These are phyloP conservation scores for Sphenostylis stenocarpa DNA, from an alignment of 306 rosid species.

Conservation along the genomic window DNA sequence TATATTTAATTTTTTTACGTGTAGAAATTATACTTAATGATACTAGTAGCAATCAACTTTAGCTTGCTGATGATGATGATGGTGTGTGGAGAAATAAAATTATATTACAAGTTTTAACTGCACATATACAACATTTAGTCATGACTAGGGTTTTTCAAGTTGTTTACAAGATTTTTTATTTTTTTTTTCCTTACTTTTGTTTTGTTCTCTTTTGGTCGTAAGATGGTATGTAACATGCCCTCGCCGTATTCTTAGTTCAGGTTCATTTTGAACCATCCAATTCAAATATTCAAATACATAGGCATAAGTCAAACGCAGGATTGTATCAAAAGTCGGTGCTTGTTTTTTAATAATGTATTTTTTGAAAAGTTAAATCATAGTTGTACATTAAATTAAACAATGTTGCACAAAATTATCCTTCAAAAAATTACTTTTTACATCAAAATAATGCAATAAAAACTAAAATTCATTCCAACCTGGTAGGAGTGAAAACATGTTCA, in stretches of 20 bases:
- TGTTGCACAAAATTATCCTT: neutral
- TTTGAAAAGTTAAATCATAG: neutral
- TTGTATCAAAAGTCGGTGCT: slow-evolving; percentile 4
- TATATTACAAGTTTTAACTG: neutral
- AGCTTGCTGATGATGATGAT: slow-evolving; percentile 27
- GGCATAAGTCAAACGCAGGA: slow-evolving; percentile 28
- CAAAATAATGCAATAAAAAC: neutral
- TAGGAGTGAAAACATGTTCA: too few relatives aligned
- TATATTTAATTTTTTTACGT: neutral
- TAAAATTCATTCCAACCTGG: neutral
- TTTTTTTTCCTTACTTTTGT: neutral
- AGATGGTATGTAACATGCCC: slow-evolving; percentile 20
- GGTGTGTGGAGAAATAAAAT: slow-evolving; percentile 7
- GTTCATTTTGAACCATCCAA: neutral
- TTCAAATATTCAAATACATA: neutral
- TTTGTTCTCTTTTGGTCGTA: neutral
- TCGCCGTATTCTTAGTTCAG: slow-evolving; percentile 15
- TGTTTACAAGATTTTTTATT: neutral
- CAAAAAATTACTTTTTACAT: neutral
- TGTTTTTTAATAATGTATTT: neutral
- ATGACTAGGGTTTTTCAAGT: neutral
- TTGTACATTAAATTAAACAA: neutral
- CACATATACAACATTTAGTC: neutral
- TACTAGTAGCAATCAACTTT: slow-evolving; percentile 27
- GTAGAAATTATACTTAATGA: neutral